Percentiles rank a stretch among this genome's conserved stretches.
Evolutionary conservation across 495 filamentous ascomycete species (phyloP).

Genomic region (Filosporella fistucella): DNA sequence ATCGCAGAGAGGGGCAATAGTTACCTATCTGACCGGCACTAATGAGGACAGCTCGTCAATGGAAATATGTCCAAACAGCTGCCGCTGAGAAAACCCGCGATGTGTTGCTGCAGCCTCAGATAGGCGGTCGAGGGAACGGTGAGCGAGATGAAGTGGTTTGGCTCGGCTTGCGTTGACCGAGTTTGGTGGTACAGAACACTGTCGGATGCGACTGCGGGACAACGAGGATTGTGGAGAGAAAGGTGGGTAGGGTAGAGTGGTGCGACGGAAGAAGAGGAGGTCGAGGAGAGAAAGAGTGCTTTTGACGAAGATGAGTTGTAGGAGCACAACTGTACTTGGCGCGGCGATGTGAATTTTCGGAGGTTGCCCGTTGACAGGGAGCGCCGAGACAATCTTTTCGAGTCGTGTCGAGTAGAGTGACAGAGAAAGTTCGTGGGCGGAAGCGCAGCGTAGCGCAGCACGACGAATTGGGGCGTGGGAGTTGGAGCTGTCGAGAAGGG

Average conservation of each 20-base stretch:
- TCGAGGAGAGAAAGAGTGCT: neutral
- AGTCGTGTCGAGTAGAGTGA: too few species aligned
- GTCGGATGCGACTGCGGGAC: neutral
- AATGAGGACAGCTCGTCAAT: slow-evolving; percentile 12
- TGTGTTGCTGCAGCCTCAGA: slow-evolving; percentile 20
- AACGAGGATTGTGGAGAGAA: neutral
- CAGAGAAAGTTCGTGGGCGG: too few species aligned
- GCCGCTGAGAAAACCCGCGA: slow-evolving; percentile 12
- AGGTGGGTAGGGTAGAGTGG: neutral
- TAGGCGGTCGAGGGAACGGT: slow-evolving; percentile 20
- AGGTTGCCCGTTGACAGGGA: slow-evolving; percentile 2
- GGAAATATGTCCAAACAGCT: slow-evolving; percentile 8
- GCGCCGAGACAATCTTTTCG: too few species aligned
- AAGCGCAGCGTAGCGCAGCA: too few species aligned
- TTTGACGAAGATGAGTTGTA: too few species aligned
- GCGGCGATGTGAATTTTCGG: neutral
- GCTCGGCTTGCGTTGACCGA: slow-evolving; percentile 19
- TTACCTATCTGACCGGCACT: slow-evolving; percentile 15
- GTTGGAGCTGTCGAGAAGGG: too few species aligned
- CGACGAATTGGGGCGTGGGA: too few species aligned
- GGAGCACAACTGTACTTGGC: too few species aligned
- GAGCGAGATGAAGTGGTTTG: slow-evolving; percentile 11
- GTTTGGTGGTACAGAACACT: slow-evolving; percentile 13
- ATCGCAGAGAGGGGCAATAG: slow-evolving; percentile 3
- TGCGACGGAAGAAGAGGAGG: neutral